Evolutionary conservation across 805 yeast genomes (phyloP), one percentile per base, ranked within the genome.

Genomic region (Sungouiella thailandica): DNA sequence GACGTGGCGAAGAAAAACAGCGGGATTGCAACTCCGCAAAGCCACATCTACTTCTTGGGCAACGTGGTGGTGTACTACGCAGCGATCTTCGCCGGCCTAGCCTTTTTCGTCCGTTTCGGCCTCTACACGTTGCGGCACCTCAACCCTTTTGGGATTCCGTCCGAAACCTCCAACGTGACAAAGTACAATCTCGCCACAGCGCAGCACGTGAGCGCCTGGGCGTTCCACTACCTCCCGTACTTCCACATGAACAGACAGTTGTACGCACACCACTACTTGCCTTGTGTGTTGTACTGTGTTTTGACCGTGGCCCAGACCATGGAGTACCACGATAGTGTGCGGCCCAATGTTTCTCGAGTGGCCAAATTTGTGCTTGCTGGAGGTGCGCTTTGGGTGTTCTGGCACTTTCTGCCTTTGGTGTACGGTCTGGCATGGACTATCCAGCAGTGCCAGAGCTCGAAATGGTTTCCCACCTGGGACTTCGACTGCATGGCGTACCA

Each of bases 31-130:
- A n/a, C n/a, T n/a, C n/a, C n/a, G n/a, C n/a, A n/a, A n/a, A 50
- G 54, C 28, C 61, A 59, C 34, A 61, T 84, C 22, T 82, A 80
- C 51, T 66, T 74, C 17, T 46, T 81, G 11, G 94, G 94, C 5
- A 86, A 84, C 55, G 58, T 73, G 14, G 66, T 73, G 9, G 65
- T 75, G 9, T 81, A 81, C 60, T 73, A 72, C 56, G 38, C 69
- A 3, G 68, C 73, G 3, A 47, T 65, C 10, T 33, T 62, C 3
- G 43, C 60, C 13, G 40, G 74, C 6, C 34, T 58, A 7, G 47
- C 68, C 13, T 42, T 55, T 7, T 28, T 43, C 4, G 17, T 46
- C 8, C 48, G 46, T 28, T 48, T 50, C 17, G 34, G 31, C 1
- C 18, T 57, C 22, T 47, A 55, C 31, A 8, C 49, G 6, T 31